Evolutionary conservation across 1,284 basidiomycete genomes (phyloP).

Genomic region (Ceratorhiza oryzae-sativae): DNA sequence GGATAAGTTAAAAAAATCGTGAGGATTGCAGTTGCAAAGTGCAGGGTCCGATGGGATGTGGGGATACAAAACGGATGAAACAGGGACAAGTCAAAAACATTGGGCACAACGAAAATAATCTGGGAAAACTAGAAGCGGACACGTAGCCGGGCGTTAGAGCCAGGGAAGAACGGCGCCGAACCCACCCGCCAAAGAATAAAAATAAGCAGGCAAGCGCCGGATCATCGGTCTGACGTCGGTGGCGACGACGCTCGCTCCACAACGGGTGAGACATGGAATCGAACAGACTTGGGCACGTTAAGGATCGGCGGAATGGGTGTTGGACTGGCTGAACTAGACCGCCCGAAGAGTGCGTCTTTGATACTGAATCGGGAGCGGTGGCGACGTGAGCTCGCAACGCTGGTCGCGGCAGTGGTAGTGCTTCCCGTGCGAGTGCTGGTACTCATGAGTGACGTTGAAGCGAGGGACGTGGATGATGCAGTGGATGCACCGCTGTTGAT

Average conservation of each 20-base stretch:
- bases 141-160: neutral
- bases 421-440: constrained; percentile 18
- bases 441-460: constrained; percentile 28
- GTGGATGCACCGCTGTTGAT: constrained; percentile 6
- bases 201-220: constrained; percentile 14
- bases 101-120: neutral
- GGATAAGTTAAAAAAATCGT: constrained; percentile 18
- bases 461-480: constrained; percentile 19
- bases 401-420: constrained; percentile 25
- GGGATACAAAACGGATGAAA: constrained; percentile 2
- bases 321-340: neutral
- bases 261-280: constrained; percentile 22
- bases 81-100: constrained; percentile 1
- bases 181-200: neutral
- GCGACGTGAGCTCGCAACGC: constrained; percentile 15
- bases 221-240: neutral
- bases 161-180: too few species aligned
- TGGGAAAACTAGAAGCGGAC: neutral
- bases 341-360: constrained; percentile 18
- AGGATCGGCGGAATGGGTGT: neutral
- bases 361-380: constrained; percentile 14
- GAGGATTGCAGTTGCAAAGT: neutral
- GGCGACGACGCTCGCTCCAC: constrained; percentile 11
- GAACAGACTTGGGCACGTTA: constrained; percentile 3
- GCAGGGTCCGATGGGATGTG: neutral